Conservation (phyloP, 1,284 basidiomycete genomes). For the Tremellales sp. region DNA sequence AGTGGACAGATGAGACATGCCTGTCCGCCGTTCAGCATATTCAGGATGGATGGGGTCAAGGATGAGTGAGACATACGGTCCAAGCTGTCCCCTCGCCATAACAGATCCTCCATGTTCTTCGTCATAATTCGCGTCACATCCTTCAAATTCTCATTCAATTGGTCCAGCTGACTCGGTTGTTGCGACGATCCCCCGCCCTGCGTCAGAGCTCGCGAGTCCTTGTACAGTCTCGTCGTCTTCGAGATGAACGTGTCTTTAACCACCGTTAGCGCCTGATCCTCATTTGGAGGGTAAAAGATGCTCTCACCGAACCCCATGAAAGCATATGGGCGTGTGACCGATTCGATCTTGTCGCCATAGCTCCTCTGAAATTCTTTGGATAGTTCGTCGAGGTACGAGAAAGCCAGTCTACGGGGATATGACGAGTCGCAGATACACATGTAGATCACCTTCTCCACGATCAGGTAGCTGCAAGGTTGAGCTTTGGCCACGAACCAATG, state of each 20-base stretch:
- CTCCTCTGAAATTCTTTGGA: constrained; percentile 89
- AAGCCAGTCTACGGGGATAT: constrained; percentile 95
- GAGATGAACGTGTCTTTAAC: constrained; percentile 91
- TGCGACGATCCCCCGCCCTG: constrained; percentile 43
- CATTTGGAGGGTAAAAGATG: not conserved
- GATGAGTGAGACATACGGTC: constrained; percentile 61
- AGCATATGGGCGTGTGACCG: constrained; percentile 82
- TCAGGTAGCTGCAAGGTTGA: constrained; percentile 70
- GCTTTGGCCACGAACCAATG: not conserved
- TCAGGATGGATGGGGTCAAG: not conserved
- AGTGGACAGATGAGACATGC: constrained; percentile 96
- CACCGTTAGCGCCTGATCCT: not conserved
- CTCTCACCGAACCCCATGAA: constrained; percentile 88
- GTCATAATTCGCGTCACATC: constrained; percentile 99
- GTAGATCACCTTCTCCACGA: constrained; percentile 88
- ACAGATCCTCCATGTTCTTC: constrained; percentile 99
- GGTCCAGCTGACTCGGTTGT: constrained; percentile 61
- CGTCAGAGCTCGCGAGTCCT: constrained; percentile 79
- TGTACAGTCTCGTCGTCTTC: constrained; percentile 91
- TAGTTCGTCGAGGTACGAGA: constrained; percentile 94
- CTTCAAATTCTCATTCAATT: constrained; percentile 90
- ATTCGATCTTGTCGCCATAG: constrained; percentile 86
- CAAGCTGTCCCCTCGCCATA: constrained; percentile 95
- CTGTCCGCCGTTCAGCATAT: constrained; percentile 48
- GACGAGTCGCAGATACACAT: constrained; percentile 93